Conservation (phyloP, 768 basidiomycete genomes). For the Mycena polygramma region DNA sequence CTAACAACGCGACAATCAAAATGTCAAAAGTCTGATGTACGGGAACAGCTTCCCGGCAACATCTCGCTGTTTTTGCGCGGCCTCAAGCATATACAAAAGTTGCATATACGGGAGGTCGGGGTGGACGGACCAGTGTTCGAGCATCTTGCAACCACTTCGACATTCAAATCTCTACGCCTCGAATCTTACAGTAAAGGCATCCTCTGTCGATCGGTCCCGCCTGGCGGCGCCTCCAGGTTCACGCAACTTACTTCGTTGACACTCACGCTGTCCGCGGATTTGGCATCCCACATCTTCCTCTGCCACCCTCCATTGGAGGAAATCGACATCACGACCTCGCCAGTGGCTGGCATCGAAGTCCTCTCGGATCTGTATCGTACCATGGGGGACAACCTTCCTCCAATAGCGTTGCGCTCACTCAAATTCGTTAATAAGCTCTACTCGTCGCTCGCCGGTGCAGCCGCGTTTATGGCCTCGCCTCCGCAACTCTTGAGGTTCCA, state of each 20-base stretch:
- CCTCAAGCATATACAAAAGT: background rate
- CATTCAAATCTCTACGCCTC: background rate
- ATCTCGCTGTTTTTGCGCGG: background rate
- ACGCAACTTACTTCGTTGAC: too few relatives aligned
- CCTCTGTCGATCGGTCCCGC: too few relatives aligned
- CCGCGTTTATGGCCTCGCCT: background rate
- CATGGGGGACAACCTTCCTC: background rate
- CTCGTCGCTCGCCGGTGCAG: background rate
- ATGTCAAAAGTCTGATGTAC: too few relatives aligned
- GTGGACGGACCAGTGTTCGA: conserved; percentile 2
- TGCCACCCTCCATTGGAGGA: background rate
- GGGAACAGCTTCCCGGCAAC: background rate
- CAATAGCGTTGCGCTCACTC: background rate
- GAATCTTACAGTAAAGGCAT: background rate
- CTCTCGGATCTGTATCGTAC: background rate
- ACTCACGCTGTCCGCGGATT: too few relatives aligned
- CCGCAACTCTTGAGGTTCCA: background rate
- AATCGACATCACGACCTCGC: background rate
- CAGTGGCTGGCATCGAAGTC: background rate
- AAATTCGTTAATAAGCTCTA: background rate
- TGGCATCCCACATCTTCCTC: background rate
- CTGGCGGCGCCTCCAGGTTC: too few relatives aligned
- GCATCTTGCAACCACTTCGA: background rate
- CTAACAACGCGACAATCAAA: too few relatives aligned
- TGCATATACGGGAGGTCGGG: background rate